Evolutionary conservation across 2,329 filamentous ascomycete genomes (phyloP).

Genomic region (Arthrinium phaeospermum): DNA sequence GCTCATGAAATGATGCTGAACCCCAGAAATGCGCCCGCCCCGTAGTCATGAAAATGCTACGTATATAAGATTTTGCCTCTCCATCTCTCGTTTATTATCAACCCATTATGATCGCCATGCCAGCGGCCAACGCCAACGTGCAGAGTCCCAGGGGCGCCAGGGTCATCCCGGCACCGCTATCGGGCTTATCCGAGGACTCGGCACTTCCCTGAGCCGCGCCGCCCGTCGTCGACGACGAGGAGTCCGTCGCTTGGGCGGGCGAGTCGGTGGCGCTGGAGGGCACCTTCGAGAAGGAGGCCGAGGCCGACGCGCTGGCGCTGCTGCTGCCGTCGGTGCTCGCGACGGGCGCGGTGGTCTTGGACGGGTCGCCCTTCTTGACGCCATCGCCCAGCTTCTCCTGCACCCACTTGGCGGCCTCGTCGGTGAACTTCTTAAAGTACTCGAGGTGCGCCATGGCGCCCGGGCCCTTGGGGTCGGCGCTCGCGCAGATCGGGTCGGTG

Average conservation of each 20-base stretch:
- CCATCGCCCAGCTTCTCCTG: slow-evolving; percentile 6
- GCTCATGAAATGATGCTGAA: slow-evolving; percentile 4
- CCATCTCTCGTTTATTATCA: not conserved
- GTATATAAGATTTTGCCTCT: not conserved
- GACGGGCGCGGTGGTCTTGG: not conserved
- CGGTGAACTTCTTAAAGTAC: slow-evolving; percentile 43
- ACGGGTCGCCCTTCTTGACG: slow-evolving; percentile 1
- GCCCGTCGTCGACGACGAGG: not conserved
- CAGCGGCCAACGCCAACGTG: not conserved
- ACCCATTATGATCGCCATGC: slow-evolving; percentile 7
- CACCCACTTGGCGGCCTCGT: slow-evolving; percentile 29
- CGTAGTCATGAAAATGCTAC: not conserved
- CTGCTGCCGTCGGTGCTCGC: not conserved
- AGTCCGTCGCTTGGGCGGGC: not conserved
- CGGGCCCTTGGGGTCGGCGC: slow-evolving; percentile 35
- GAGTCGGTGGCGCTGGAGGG: not conserved
- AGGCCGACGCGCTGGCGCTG: not conserved
- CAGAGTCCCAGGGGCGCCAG: slow-evolving; percentile 1
- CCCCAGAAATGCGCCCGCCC: not conserved
- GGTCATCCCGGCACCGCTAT: not conserved
- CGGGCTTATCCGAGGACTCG: not conserved
- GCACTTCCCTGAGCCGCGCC: not conserved
- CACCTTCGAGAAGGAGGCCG: not conserved
- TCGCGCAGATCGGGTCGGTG: slow-evolving; percentile 47
- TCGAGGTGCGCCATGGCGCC: slow-evolving; percentile 38